Evolutionary conservation across 371 early-diverging fungal species (phyloP).

Genomic region (Fennellomyces sp.): DNA sequence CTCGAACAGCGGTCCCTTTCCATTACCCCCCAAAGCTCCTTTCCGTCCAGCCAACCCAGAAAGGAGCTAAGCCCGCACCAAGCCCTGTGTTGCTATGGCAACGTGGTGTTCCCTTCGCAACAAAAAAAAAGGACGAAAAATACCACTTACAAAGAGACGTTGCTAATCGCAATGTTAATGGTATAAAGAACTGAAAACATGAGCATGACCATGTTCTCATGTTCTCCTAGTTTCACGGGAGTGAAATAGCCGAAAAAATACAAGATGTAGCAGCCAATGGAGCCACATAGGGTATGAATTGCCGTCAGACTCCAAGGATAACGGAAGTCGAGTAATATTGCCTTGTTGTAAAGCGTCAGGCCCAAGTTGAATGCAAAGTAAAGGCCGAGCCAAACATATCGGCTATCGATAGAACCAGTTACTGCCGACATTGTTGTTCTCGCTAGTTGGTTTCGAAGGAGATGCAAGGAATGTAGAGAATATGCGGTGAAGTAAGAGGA

Average conservation of each 20-base stretch:
- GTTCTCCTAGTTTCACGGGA: slow-evolving; percentile 59
- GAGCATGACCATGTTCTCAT: slow-evolving; percentile 74
- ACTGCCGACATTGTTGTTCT: slow-evolving; percentile 21
- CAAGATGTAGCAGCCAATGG: slow-evolving; percentile 66
- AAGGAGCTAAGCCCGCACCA: slow-evolving; percentile 12
- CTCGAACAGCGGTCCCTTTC: too few relatives aligned
- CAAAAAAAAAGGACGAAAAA: background rate
- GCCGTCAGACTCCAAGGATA: slow-evolving; percentile 92
- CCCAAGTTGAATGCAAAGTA: slow-evolving; percentile 83
- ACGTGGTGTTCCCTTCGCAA: slow-evolving; percentile 10
- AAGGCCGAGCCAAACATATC: slow-evolving; percentile 64
- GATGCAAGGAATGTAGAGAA: slow-evolving; percentile 11
- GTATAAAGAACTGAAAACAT: slow-evolving; percentile 88
- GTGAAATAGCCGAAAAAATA: slow-evolving; percentile 58
- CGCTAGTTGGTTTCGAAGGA: background rate
- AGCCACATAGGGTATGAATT: slow-evolving; percentile 77
- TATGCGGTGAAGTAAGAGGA: background rate
- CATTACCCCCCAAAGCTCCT: too few relatives aligned
- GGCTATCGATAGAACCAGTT: slow-evolving; percentile 34
- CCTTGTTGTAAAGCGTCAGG: slow-evolving; percentile 87
- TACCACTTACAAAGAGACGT: slow-evolving; percentile 74
- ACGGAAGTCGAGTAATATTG: slow-evolving; percentile 74
- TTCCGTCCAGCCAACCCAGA: slow-evolving; percentile 4
- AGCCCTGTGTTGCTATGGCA: background rate
- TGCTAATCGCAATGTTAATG: slow-evolving; percentile 86